Evolutionary conservation across 441 rosid genomes (phyloP).

Genomic region (Erysimum cheiri): DNA sequence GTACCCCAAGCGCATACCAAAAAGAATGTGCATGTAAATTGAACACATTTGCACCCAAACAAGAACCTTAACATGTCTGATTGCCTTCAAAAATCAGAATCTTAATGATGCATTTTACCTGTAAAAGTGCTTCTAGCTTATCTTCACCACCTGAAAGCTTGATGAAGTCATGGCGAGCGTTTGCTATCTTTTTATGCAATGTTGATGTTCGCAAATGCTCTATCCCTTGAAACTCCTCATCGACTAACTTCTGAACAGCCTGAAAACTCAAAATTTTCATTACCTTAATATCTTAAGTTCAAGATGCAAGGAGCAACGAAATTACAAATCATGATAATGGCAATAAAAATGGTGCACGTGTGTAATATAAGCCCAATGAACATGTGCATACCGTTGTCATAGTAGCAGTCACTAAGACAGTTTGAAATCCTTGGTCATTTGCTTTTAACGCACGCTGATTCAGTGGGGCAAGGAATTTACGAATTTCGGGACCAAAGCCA

Average conservation of each 20-base stretch:
- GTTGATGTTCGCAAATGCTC: slow-evolving; percentile 87
- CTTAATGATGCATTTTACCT: slow-evolving; percentile 55
- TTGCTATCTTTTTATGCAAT: slow-evolving; percentile 86
- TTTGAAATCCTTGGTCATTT: slow-evolving; percentile 81
- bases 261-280: slow-evolving; percentile 45
- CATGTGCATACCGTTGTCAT: slow-evolving; percentile 70
- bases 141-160: slow-evolving; percentile 90
- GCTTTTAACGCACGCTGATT: slow-evolving; percentile 75
- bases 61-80: slow-evolving; percentile 3
- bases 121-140: slow-evolving; percentile 87
- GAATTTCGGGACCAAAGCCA: slow-evolving; percentile 96
- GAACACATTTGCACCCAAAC: slow-evolving; percentile 9
- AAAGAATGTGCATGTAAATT: slow-evolving; percentile 13
- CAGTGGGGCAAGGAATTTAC: slow-evolving; percentile 79
- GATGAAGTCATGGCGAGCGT: slow-evolving; percentile 91
- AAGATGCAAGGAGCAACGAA: background rate
- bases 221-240: slow-evolving; percentile 93
- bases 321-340: background rate
- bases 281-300: background rate
- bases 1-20: background rate
- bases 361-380: slow-evolving; percentile 10
- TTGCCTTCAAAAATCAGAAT: slow-evolving; percentile 12
- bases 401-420: slow-evolving; percentile 90
- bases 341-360: background rate
- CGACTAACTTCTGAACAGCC: slow-evolving; percentile 91